Evolutionary conservation across 495 filamentous ascomycete genomes (phyloP), one percentile per base, ranked within the genome.

Genomic region (Aspergillus funiculosus): DNA sequence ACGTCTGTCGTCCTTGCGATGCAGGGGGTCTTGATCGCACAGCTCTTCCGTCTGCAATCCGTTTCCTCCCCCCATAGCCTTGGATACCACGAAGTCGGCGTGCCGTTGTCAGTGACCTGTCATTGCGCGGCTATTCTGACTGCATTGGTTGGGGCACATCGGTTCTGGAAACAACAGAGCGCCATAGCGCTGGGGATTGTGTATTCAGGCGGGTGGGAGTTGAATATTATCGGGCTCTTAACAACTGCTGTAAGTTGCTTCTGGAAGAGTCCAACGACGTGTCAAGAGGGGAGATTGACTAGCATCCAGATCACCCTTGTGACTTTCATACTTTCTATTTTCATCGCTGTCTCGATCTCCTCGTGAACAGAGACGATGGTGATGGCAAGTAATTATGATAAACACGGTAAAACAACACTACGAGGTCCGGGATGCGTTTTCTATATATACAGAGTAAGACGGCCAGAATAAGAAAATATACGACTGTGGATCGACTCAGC

Each of bases 131-230:
- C 84, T 8, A 69, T 89, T 4, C 32, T 76, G 8, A 69, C 80
- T 9, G 61, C 73, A 0, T 22, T 76, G 9, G 52, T 86, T 18
- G 85, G 85, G 4, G 73, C 76, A 11, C 71, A 73, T 55, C 72
- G 84, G 22, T 83, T 81, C 62, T 91, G 79, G 77, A 75, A 77
- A 39, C 78, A 82, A 52, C 85, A 89, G 62, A 72, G 69, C 59
- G 82, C 81, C 0, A 76, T 89, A 26, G 64, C 80, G 14, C 53
- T 75, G 40, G 86, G 85, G 10, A 82, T 79, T 46, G 71, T 79
- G 1, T 67, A 83, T 58, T 71, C 75, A 11, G 82, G 84, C 4
- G 85, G 85, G 0, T 83, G 78, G 72, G 87, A 89, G 57, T 50
- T 87, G n/a, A 63, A 75, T 51, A 57, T 60, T 1, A 69, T 87